A percentile compares a stretch with the other conserved stretches of the same genome.
Evolutionary conservation across 192 early-diverging fungal genomes (phyloP).

Genomic region (Rhizoclosmatium sp.): DNA sequence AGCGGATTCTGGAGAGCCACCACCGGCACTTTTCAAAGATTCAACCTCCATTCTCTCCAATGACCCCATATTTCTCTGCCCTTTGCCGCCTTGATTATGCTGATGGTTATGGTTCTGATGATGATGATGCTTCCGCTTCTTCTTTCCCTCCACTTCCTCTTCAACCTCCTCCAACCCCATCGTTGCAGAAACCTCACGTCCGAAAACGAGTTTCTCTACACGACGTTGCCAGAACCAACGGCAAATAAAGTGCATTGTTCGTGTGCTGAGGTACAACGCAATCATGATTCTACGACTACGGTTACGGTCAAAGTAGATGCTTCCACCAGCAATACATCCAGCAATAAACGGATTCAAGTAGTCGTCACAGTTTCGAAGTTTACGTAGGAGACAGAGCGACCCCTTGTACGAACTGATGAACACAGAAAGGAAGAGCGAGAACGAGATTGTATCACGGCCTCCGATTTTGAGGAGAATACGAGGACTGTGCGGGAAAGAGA

Average conservation of each 20-base stretch:
- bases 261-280: constrained; percentile 50
- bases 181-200: not conserved
- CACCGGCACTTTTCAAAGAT: not conserved
- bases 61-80: not conserved
- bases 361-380: constrained; percentile 25
- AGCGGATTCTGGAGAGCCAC: not conserved
- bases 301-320: constrained; percentile 46
- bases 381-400: constrained; percentile 35
- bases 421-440: constrained; percentile 48
- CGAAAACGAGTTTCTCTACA: constrained; percentile 11
- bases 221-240: constrained; percentile 45
- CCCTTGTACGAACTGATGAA: constrained; percentile 52
- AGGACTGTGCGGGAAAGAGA: constrained; percentile 26
- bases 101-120: not conserved
- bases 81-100: not conserved
- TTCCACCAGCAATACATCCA: constrained; percentile 40
- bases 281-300: constrained; percentile 47
- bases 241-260: constrained; percentile 48
- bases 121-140: not conserved
- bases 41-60: not conserved
- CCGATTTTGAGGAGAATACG: constrained; percentile 46
- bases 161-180: constrained; percentile 38
- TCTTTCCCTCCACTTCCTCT: constrained; percentile 18
- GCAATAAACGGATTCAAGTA: constrained; percentile 48
- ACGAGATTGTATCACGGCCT: constrained; percentile 47